These are phyloP conservation scores for Alternaria sp. DNA, from an alignment of 2,329 filamentous ascomycete species.

Conservation along the genomic window DNA sequence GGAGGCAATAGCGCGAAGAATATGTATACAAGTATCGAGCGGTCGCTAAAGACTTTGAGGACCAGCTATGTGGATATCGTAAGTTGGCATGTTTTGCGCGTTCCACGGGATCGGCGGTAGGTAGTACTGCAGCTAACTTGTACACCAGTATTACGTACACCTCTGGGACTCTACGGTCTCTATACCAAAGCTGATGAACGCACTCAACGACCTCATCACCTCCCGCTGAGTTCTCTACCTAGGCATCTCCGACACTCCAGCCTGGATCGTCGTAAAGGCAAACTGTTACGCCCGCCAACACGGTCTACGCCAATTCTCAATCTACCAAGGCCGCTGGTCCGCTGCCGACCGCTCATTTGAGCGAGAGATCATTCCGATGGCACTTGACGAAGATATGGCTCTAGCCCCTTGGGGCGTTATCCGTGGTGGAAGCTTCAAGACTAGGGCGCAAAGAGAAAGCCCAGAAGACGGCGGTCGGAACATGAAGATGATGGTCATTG, in stretches of 20 bases:
- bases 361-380: conserved; percentile 58
- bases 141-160: conserved; percentile 47
- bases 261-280: conserved; percentile 49
- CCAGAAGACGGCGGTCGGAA: conserved; percentile 52
- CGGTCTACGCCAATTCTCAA: conserved; percentile 51
- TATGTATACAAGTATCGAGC: conserved; percentile 25
- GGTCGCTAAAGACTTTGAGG: conserved; percentile 51
- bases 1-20: conserved; percentile 30
- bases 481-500: conserved; percentile 45
- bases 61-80: conserved; percentile 69
- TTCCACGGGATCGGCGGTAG: too few relatives aligned
- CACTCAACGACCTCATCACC: conserved; percentile 54
- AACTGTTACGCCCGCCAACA: conserved; percentile 53
- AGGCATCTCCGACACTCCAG: conserved; percentile 56
- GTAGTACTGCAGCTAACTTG: conserved; percentile 34
- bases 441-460: conserved; percentile 55
- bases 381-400: conserved; percentile 53
- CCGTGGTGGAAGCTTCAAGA: conserved; percentile 56
- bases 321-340: conserved; percentile 56
- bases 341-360: conserved; percentile 56
- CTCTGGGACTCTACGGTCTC: conserved; percentile 56
- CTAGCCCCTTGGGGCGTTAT: conserved; percentile 64
- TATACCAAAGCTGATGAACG: conserved; percentile 57
- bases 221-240: conserved; percentile 57
- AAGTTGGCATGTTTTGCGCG: conserved; percentile 11